These are phyloP conservation scores for Penicillium sp. DNA, from an alignment of 2,329 filamentous ascomycete genomes.

Conservation along the genomic window DNA sequence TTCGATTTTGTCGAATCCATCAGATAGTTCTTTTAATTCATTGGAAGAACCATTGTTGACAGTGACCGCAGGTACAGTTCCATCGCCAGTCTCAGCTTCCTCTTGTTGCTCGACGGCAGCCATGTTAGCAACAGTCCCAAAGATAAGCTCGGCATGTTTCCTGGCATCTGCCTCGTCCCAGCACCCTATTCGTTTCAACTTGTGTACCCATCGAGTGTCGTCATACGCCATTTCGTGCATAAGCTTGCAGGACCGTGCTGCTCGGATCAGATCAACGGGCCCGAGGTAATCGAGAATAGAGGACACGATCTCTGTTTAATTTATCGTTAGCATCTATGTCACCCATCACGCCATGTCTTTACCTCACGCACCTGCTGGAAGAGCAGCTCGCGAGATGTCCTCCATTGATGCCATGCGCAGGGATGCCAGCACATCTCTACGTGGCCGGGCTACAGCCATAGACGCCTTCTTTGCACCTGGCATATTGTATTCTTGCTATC, in stretches of 20 bases:
- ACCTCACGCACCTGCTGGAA: slow-evolving; percentile 70
- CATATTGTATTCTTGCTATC: slow-evolving; percentile 36
- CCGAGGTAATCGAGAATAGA: slow-evolving; percentile 87
- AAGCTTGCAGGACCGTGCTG: slow-evolving; percentile 78
- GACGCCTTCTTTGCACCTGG: slow-evolving; percentile 51
- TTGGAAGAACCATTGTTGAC: slow-evolving; percentile 18
- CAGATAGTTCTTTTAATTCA: slow-evolving; percentile 46
- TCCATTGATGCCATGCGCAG: slow-evolving; percentile 76
- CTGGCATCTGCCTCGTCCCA: slow-evolving; percentile 91
- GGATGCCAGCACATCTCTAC: slow-evolving; percentile 65
- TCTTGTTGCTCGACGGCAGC: slow-evolving; percentile 31
- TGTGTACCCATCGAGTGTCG: slow-evolving; percentile 89
- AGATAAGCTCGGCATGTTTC: slow-evolving; percentile 71
- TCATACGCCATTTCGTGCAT: slow-evolving; percentile 99
- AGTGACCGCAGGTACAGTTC: slow-evolving; percentile 15
- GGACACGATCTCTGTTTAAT: slow-evolving; percentile 71
- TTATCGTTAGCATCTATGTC: slow-evolving; percentile 23
- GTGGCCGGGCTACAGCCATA: slow-evolving; percentile 34
- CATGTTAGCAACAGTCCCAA: slow-evolving; percentile 31
- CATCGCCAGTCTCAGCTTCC: slow-evolving; percentile 17
- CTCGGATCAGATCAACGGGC: slow-evolving; percentile 78
- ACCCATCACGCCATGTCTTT: background rate
- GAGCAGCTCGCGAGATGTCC: slow-evolving; percentile 68
- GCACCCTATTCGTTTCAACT: slow-evolving; percentile 79
- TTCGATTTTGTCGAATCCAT: slow-evolving; percentile 79